These are phyloP conservation scores for Trifolium fragiferum DNA, from an alignment of 306 rosid species.

Conservation along the genomic window DNA sequence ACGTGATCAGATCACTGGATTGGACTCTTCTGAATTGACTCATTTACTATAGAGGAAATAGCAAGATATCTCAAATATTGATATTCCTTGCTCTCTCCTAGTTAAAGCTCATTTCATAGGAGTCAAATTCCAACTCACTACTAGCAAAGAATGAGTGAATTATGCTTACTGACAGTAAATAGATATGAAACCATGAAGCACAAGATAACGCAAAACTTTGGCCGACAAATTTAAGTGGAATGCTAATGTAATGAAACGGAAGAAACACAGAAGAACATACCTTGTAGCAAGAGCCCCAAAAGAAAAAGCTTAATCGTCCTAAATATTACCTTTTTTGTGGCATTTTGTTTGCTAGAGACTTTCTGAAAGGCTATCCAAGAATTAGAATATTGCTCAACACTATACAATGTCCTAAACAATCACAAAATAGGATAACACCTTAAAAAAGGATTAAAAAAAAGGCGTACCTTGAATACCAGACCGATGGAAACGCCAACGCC, in stretches of 20 bases:
- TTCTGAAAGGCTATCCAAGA: slow-evolving; percentile 55
- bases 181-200: slow-evolving; percentile 28
- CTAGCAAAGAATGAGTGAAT: slow-evolving; percentile 1
- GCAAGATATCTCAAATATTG: neutral
- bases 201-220: slow-evolving; percentile 25
- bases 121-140: neutral
- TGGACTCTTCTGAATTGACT: neutral
- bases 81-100: neutral
- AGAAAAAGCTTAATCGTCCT: slow-evolving; percentile 73
- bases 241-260: slow-evolving; percentile 2
- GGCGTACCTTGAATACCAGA: slow-evolving; percentile 72
- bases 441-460: neutral
- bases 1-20: neutral
- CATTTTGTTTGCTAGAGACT: slow-evolving; percentile 61
- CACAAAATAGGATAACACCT: neutral
- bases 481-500: slow-evolving; percentile 71
- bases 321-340: slow-evolving; percentile 59
- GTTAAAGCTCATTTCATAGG: neutral
- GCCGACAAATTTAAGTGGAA: slow-evolving; percentile 15
- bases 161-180: slow-evolving; percentile 16
- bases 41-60: neutral
- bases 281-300: slow-evolving; percentile 71
- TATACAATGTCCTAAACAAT: neutral
- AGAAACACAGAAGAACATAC: slow-evolving; percentile 44
- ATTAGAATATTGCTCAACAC: slow-evolving; percentile 28